These are phyloP conservation scores for Berberis thunbergii DNA, from an alignment of 164 flowering plant genomes.

Conservation along the genomic window DNA sequence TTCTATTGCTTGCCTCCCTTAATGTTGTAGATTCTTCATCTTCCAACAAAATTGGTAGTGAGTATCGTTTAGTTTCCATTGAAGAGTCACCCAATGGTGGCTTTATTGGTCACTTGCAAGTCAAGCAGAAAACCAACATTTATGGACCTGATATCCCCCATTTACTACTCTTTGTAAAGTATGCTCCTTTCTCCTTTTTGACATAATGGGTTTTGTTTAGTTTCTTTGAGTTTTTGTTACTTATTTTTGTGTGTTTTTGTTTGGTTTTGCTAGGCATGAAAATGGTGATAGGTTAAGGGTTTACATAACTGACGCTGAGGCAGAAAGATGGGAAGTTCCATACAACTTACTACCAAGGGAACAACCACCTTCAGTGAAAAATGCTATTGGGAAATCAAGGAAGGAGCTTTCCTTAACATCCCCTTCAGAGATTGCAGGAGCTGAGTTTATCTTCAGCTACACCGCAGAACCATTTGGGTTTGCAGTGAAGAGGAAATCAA, in stretches of 20 bases:
- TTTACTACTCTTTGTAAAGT: constrained; percentile 85
- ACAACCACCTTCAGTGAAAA: constrained; percentile 39
- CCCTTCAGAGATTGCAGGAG: constrained; percentile 37
- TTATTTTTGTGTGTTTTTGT: not conserved
- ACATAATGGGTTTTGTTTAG: not conserved
- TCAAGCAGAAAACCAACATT: constrained; percentile 50
- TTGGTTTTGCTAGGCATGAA: constrained; percentile 61
- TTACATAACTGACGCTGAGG: constrained; percentile 56
- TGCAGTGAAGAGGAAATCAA: constrained; percentile 65
- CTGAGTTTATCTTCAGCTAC: constrained; percentile 60
- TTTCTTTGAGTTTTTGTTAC: not conserved
- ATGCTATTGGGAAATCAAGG: constrained; percentile 23
- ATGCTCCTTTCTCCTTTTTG: constrained; percentile 8
- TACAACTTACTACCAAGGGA: constrained; percentile 71
- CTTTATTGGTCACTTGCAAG: constrained; percentile 58
- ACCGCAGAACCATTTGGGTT: constrained; percentile 73
- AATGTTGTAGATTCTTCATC: constrained; percentile 7
- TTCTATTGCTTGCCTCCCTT: not conserved
- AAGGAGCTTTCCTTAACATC: constrained; percentile 16
- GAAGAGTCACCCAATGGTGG: constrained; percentile 76
- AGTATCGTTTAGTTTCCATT: constrained; percentile 63
- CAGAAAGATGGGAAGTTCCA: constrained; percentile 76
- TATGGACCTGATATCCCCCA: constrained; percentile 82
- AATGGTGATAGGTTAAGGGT: constrained; percentile 75
- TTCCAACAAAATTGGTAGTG: constrained; percentile 53